Percentiles rank a stretch among this genome's conserved stretches.
Evolutionary conservation across 148 eudicot genomes (phyloP).

Genomic region (Rhododendron vialii): DNA sequence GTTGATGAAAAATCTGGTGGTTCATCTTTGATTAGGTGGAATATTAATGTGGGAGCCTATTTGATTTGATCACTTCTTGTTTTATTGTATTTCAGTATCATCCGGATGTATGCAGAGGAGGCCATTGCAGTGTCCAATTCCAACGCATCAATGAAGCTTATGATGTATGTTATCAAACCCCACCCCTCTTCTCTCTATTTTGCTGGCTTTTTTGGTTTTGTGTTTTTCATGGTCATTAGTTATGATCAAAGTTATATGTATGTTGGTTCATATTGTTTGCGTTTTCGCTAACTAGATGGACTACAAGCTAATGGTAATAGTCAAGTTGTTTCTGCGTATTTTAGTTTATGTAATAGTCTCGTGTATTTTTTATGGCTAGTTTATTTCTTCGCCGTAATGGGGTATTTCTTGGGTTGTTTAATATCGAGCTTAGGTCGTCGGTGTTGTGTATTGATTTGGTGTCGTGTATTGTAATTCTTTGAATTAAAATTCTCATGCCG

Average conservation of each 20-base stretch:
- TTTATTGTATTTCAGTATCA: slow-evolving; percentile 59
- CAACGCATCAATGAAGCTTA: slow-evolving; percentile 82
- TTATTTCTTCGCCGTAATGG: not conserved
- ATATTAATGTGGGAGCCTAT: not conserved
- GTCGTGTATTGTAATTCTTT: not conserved
- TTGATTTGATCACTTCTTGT: not conserved
- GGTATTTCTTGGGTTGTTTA: not conserved
- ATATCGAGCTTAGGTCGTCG: not conserved
- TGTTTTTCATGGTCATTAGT: not conserved
- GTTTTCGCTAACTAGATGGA: too few relatives aligned
- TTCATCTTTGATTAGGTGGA: not conserved
- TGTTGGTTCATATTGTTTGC: not conserved
- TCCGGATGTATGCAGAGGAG: slow-evolving; percentile 86
- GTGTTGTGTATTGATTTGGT: not conserved
- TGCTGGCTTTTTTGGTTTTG: not conserved
- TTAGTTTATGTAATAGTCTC: too few relatives aligned
- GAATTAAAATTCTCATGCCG: not conserved
- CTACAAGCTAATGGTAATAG: too few relatives aligned
- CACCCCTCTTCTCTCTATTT: not conserved
- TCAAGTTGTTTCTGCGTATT: too few relatives aligned
- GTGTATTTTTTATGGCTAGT: not conserved
- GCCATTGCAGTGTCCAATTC: slow-evolving; percentile 58
- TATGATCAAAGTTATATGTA: not conserved
- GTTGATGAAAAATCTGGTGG: not conserved
- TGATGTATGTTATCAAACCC: slow-evolving; percentile 42